Evolutionary conservation across 164 flowering plant genomes (phyloP).

Genomic region (Dillenia turbinata): DNA sequence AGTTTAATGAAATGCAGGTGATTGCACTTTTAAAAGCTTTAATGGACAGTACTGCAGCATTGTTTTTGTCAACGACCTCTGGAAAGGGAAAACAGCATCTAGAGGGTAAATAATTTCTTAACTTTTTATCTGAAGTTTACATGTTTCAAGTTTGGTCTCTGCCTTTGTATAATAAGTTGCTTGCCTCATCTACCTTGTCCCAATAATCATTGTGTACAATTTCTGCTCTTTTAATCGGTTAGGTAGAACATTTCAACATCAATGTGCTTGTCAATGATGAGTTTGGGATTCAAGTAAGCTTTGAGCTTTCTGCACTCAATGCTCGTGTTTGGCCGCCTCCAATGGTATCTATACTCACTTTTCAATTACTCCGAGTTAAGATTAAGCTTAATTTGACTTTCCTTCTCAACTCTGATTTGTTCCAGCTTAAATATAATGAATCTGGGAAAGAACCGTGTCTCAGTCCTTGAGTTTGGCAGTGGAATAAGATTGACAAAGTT

Average conservation of each 20-base stretch:
- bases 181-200: neutral
- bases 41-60: no score
- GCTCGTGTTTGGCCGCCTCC: conserved; percentile 85
- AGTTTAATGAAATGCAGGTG: conserved; percentile 67
- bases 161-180: neutral
- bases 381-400: neutral
- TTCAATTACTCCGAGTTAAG: neutral
- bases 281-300: conserved; percentile 58
- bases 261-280: conserved; percentile 32
- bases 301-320: conserved; percentile 31
- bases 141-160: neutral
- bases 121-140: neutral
- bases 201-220: neutral
- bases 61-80: conserved; percentile 68
- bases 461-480: conserved; percentile 67
- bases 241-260: conserved; percentile 17
- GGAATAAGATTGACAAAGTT: conserved; percentile 96
- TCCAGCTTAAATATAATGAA: conserved; percentile 70
- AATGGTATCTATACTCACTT: conserved; percentile 28
- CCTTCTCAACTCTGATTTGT: conserved; percentile 2
- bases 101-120: conserved; percentile 21
- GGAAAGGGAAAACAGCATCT: conserved; percentile 31
- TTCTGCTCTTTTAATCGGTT: conserved; percentile 35
- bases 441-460: conserved; percentile 40
- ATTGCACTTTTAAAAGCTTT: conserved; percentile 41